Evolutionary conservation across 2,329 filamentous ascomycete species (phyloP).

Genomic region (Aspergillus alliaceus): DNA sequence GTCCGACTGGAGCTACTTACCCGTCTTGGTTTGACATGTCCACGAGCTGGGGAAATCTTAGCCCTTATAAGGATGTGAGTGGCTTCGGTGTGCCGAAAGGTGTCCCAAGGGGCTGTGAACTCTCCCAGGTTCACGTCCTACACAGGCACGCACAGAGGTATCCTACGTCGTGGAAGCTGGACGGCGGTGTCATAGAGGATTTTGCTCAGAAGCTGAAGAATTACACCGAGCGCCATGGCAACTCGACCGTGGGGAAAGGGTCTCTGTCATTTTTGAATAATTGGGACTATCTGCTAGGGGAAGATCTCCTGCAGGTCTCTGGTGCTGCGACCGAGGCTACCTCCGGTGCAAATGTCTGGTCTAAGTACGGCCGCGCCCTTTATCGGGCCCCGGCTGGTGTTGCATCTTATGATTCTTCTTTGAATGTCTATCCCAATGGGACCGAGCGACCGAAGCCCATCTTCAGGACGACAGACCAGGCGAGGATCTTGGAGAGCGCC

Average conservation of each 20-base stretch:
- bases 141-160: slow-evolving; percentile 48
- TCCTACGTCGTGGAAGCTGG: slow-evolving; percentile 47
- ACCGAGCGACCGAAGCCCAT: slow-evolving; percentile 51
- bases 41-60: neutral
- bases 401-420: slow-evolving; percentile 47
- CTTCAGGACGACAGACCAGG: slow-evolving; percentile 55
- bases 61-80: neutral
- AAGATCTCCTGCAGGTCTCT: slow-evolving; percentile 46
- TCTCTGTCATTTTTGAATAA: slow-evolving; percentile 54
- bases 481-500: slow-evolving; percentile 54
- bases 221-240: slow-evolving; percentile 40
- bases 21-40: neutral
- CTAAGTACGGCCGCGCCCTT: slow-evolving; percentile 53
- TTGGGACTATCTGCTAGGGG: slow-evolving; percentile 49
- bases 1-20: neutral
- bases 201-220: slow-evolving; percentile 53
- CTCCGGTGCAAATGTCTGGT: slow-evolving; percentile 55
- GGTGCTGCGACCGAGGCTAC: slow-evolving; percentile 53
- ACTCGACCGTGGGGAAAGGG: slow-evolving; percentile 41
- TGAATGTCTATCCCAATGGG: slow-evolving; percentile 43
- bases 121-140: neutral
- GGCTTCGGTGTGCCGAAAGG: neutral
- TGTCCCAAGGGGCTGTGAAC: neutral
- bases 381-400: slow-evolving; percentile 52
- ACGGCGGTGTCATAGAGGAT: slow-evolving; percentile 50